Evolutionary conservation across 106 monocot genomes (phyloP).

Genomic region (Gastrodia elata): DNA sequence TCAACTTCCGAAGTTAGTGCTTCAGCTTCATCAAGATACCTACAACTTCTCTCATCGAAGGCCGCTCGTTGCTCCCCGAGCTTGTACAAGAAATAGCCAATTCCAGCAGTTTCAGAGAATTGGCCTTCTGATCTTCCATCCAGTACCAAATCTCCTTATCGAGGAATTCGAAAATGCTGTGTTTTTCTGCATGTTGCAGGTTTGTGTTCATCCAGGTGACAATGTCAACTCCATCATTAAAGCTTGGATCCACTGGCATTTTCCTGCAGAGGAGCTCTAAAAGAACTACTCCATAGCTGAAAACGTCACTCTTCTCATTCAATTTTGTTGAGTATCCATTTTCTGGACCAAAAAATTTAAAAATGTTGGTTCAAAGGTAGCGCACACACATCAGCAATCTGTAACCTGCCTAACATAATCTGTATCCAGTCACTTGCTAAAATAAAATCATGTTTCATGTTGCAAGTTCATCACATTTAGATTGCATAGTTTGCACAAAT

Average conservation of each 20-base stretch:
- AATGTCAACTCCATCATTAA: conserved; percentile 66
- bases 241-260: conserved; percentile 61
- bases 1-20: too few species aligned
- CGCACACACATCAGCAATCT: background rate
- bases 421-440: background rate
- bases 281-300: conserved; percentile 24
- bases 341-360: conserved; percentile 10
- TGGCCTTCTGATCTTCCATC: conserved; percentile 41
- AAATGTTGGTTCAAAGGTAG: background rate
- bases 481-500: too few species aligned
- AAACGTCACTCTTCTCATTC: conserved; percentile 21
- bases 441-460: background rate
- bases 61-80: conserved; percentile 33
- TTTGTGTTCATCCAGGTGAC: conserved; percentile 34
- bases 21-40: conserved; percentile 27
- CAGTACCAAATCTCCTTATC: conserved; percentile 61
- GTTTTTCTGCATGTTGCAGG: conserved; percentile 20
- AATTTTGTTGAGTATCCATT: conserved; percentile 20
- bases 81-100: conserved; percentile 53
- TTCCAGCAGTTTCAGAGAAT: conserved; percentile 44
- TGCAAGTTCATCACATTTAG: too few species aligned
- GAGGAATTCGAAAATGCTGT: conserved; percentile 24
- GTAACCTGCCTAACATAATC: background rate
- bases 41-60: conserved; percentile 74
- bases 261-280: conserved; percentile 44